Evolutionary conservation across 345 rosid genomes (phyloP).

Genomic region (Noccaea bulbosa): DNA sequence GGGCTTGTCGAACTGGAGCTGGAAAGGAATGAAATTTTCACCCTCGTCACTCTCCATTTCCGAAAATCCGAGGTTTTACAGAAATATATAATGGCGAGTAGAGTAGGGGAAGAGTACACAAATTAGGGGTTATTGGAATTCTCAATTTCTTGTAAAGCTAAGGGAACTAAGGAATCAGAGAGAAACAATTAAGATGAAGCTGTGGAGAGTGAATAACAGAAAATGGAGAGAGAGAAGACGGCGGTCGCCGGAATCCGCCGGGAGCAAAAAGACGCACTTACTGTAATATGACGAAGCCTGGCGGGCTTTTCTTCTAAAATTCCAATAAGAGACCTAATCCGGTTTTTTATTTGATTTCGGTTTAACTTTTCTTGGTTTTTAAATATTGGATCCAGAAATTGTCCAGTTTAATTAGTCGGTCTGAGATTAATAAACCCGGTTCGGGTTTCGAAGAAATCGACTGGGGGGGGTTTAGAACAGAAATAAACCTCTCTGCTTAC

Average conservation of each 20-base stretch:
- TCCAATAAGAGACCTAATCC: slow-evolving; percentile 35
- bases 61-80: slow-evolving; percentile 18
- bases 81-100: background rate
- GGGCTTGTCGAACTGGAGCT: slow-evolving; percentile 85
- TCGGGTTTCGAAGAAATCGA: background rate
- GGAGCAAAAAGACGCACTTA: slow-evolving; percentile 20
- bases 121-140: slow-evolving; percentile 8
- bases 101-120: background rate
- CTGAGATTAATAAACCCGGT: slow-evolving; percentile 17
- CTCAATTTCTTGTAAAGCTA: slow-evolving; percentile 1
- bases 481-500: background rate
- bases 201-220: background rate
- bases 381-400: too few relatives aligned
- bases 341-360: slow-evolving; percentile 22
- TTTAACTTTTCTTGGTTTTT: background rate
- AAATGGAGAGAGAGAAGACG: slow-evolving; percentile 7
- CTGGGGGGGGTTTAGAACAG: slow-evolving; percentile 2
- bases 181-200: background rate
- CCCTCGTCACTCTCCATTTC: slow-evolving; percentile 76
- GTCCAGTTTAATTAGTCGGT: background rate
- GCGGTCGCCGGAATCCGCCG: slow-evolving; percentile 38
- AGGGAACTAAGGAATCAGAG: slow-evolving; percentile 2
- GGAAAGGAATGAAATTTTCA: slow-evolving; percentile 64
- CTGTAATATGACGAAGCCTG: slow-evolving; percentile 17
- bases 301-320: slow-evolving; percentile 41